Evolutionary conservation across 129 eudicot species (phyloP), one percentile per base, ranked within the genome.

Genomic region (Erigeron canadensis): DNA sequence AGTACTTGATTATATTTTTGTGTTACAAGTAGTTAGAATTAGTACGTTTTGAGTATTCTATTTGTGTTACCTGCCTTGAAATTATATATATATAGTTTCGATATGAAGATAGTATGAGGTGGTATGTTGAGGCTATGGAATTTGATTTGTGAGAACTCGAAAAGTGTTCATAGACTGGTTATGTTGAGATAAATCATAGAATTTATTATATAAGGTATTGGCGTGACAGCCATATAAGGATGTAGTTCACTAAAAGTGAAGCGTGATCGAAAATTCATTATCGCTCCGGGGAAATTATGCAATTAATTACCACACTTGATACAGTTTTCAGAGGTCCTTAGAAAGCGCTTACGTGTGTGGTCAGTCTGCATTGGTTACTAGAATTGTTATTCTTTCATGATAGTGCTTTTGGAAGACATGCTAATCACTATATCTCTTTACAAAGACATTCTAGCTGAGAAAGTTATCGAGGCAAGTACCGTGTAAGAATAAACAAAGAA

Each of bases 71-170:
- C 23, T 63, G 50, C 13, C 51, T 73, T 56, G 42, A 55, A 7
- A 0, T 18, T 12, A 9, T 17, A 50, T 61, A 69, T 60, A 28
- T 61, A 47, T 60, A 38, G n/a, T n/a, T n/a, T n/a, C n/a, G n/a
- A 60, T 45, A 16, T 60, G 59, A 28, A 44, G 23, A 8, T 57
- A 5, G 54, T 19, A 19, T 50, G 71, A 41, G 61, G 46, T 72
- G 76, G 22, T 72, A 62, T 62, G 47, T 47, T 73, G 8, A 46
- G 50, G 77, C 10, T 37, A 18, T 63, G 18, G 11, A 64, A 72
- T 34, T 61, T 61, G 42, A 12, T 12, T 46, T 61, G 50, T 42
- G 41, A 21, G 5, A 22, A 54, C 42, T 51, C 7, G 28, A 62
- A 74, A 19, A 65, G 16, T 56, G 22, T 41, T 34, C 63, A 18